Base-by-base conservation (phyloP, 352 stramenopile species). In the Phytopythium cucurbitacearum region DNA sequence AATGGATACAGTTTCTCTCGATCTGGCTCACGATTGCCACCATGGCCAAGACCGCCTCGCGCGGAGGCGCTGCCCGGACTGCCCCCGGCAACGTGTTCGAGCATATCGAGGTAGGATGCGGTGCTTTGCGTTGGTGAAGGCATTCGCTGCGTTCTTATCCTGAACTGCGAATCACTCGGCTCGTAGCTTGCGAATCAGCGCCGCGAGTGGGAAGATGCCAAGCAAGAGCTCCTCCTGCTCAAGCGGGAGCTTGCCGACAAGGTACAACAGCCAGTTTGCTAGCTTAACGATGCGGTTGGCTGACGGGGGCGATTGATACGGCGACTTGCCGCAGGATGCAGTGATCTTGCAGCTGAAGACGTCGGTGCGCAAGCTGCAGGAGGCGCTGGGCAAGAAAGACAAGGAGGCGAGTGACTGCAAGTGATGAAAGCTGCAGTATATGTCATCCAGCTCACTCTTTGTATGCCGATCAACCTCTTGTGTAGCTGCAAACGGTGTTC, bases 321-420 rank as follows among this genome's bases (percentile, higher is more conserved):
- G 0, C 37, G 16, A 58, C 7, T 16, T 13, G 42, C 40, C 10
- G 7, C 57, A 89, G 79, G 76, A 87, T 51, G 60, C 68, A 7
- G 48, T 73, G 32, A 64, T 87, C 9, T 13, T 89, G 36, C 79
- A 86, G 59, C 62, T 87, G 50, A 87, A 83, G 51, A 83, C 76
- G 36, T 51, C 65, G 7, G 48, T 66, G 16, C 76, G 74, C 32
- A 83, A 83, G 46, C 70, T 86, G 36, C 59, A 86, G 45, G 73
- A 86, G 42, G 67, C 56, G 4, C 56, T 89, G 34, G 73, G 71
- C 32, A 87, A 84, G 53, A 89, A 83, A 48, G 76, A 87, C 46
- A 80, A 80, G 62, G 76, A 86, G 40, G 79, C 59, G 16, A 16
- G 38, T 54, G 6, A 28, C n/a, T 46, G 41, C 41, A 34, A 46